Evolutionary conservation across 1,284 basidiomycete species (phyloP).

Genomic region (Irpex lacteus): DNA sequence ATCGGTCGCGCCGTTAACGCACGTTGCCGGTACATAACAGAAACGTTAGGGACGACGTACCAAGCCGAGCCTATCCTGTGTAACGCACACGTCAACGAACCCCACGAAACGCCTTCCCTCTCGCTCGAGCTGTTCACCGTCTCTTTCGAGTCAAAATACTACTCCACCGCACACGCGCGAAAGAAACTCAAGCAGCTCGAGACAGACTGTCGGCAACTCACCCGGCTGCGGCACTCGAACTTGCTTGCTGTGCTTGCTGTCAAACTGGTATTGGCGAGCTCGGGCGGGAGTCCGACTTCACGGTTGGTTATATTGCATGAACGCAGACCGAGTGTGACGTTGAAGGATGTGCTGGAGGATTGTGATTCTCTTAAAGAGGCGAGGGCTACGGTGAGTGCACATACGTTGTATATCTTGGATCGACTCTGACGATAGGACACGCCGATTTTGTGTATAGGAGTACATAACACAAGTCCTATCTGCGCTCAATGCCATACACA

Average conservation of each 20-base stretch:
- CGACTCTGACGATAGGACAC: neutral
- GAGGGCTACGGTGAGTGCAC: constrained; percentile 50
- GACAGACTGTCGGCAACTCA: constrained; percentile 60
- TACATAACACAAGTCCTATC: constrained; percentile 69
- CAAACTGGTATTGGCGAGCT: constrained; percentile 52
- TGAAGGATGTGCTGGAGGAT: constrained; percentile 69
- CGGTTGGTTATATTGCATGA: constrained; percentile 64
- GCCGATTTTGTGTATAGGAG: constrained; percentile 52
- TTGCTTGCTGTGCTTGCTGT: constrained; percentile 61
- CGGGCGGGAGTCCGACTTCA: constrained; percentile 38
- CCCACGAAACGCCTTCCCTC: constrained; percentile 36
- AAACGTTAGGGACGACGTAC: constrained; percentile 61
- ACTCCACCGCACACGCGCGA: constrained; percentile 56
- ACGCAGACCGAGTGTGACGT: constrained; percentile 56
- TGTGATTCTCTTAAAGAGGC: constrained; percentile 64
- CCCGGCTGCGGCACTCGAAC: constrained; percentile 56
- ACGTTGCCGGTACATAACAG: constrained; percentile 29
- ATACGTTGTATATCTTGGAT: neutral
- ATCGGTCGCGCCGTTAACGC: too few relatives aligned
- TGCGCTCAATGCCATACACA: constrained; percentile 64
- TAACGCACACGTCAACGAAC: constrained; percentile 37
- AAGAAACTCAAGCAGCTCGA: constrained; percentile 72
- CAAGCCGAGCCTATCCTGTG: constrained; percentile 65
- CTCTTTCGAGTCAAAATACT: constrained; percentile 65
- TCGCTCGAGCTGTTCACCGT: constrained; percentile 67